A percentile compares a stretch with the other conserved stretches of the same genome.
Conservation (phyloP, 73 alveolate species). For the Paramecium sonneborni region DNA sequence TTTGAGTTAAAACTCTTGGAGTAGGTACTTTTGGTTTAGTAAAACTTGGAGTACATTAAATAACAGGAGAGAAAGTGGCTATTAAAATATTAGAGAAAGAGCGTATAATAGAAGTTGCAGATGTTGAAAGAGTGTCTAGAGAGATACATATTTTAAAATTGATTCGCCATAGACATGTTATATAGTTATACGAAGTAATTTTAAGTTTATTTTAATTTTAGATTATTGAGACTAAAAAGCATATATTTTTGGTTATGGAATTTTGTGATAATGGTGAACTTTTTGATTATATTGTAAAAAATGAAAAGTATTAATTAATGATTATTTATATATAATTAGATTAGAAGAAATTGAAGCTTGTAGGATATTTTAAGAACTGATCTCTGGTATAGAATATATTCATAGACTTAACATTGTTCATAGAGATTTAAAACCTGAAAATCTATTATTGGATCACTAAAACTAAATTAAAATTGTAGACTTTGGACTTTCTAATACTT, state of each 20-base stretch:
- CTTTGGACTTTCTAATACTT: slow-evolving; percentile 67
- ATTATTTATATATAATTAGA: slow-evolving; percentile 28
- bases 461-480: slow-evolving; percentile 85
- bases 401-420: slow-evolving; percentile 85
- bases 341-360: slow-evolving; percentile 84
- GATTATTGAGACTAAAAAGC: slow-evolving; percentile 74
- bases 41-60: slow-evolving; percentile 50
- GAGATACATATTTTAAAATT: slow-evolving; percentile 87
- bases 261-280: slow-evolving; percentile 94
- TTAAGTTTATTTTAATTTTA: neutral
- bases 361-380: slow-evolving; percentile 78
- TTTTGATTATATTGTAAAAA: slow-evolving; percentile 86
- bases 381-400: slow-evolving; percentile 85
- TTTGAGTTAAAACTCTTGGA: slow-evolving; percentile 65
- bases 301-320: slow-evolving; percentile 49
- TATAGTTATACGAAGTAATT: slow-evolving; percentile 77
- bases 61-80: slow-evolving; percentile 84
- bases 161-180: slow-evolving; percentile 82
- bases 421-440: slow-evolving; percentile 94
- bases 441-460: slow-evolving; percentile 81
- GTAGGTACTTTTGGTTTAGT: slow-evolving; percentile 68
- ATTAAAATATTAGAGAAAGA: slow-evolving; percentile 92
- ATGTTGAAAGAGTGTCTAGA: slow-evolving; percentile 85
- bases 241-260: slow-evolving; percentile 93
- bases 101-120: slow-evolving; percentile 89